Evolutionary conservation across 768 basidiomycete genomes (phyloP).

Genomic region (Russula olivacea): DNA sequence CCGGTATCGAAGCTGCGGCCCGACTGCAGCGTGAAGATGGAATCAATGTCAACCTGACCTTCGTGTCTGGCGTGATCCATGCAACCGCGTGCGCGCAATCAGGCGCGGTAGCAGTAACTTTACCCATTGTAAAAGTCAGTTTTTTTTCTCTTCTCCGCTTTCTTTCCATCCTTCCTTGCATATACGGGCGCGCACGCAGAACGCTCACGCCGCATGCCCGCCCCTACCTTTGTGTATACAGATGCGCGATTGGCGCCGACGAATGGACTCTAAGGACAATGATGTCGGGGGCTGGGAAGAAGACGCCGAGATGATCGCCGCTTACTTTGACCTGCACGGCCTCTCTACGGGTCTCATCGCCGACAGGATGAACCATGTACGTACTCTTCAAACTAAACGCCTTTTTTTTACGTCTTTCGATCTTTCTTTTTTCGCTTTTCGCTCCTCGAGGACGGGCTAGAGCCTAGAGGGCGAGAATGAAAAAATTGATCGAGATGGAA

Average conservation of each 20-base stretch:
- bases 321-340: conserved; percentile 20
- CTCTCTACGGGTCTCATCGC: conserved; percentile 13
- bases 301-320: conserved; percentile 21
- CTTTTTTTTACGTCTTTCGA: neutral
- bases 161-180: neutral
- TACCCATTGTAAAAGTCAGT: conserved; percentile 47
- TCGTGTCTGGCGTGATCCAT: conserved; percentile 51
- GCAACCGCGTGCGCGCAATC: conserved; percentile 52
- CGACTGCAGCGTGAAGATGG: conserved; percentile 35
- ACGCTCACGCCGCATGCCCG: neutral
- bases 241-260: conserved; percentile 19
- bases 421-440: neutral
- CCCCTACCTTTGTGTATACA: neutral
- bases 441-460: neutral
- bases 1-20: conserved; percentile 45
- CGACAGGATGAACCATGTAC: conserved; percentile 15
- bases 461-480: neutral
- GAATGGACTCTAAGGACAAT: neutral
- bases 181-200: neutral
- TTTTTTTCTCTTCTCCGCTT: neutral
- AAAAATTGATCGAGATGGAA: neutral
- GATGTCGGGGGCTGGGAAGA: neutral
- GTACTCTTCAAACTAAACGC: neutral
- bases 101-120: conserved; percentile 42
- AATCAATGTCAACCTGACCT: conserved; percentile 47